A percentile compares a stretch with the other conserved stretches of the same genome.
These are phyloP conservation scores for Baorangia bicolor DNA, from an alignment of 768 basidiomycete genomes.

Conservation along the genomic window DNA sequence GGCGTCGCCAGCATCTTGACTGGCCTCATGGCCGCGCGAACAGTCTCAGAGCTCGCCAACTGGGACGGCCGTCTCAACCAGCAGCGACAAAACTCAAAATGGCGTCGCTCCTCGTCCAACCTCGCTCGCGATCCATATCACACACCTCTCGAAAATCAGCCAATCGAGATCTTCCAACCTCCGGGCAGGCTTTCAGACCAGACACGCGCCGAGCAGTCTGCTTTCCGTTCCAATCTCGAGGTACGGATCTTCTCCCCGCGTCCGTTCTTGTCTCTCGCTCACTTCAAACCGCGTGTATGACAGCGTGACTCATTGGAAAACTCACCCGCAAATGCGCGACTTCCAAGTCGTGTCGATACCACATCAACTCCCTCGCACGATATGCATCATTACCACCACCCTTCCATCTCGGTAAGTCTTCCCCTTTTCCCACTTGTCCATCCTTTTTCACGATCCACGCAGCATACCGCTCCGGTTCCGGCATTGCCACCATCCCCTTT, in stretches of 20 bases:
- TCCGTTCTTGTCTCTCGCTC: not conserved
- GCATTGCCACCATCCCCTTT: not conserved
- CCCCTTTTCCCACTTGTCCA: not conserved
- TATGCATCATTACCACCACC: constrained; percentile 2
- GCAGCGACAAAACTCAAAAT: constrained; percentile 4
- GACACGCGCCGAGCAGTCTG: constrained; percentile 9
- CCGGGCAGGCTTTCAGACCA: not conserved
- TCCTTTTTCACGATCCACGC: constrained; percentile 1
- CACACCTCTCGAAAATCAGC: not conserved
- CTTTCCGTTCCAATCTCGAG: constrained; percentile 4
- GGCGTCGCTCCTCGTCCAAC: constrained; percentile 11
- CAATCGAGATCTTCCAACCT: not conserved
- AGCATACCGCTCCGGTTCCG: constrained; percentile 5
- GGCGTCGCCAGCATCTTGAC: not conserved
- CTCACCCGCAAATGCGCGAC: constrained; percentile 1
- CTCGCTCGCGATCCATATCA: constrained; percentile 12
- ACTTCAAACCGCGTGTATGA: not conserved
- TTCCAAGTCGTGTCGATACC: constrained; percentile 8
- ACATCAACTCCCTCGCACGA: constrained; percentile 1
- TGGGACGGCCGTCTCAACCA: constrained; percentile 19
- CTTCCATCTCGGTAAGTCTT: constrained; percentile 15
- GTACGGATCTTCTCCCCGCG: constrained; percentile 6
- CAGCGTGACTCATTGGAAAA: constrained; percentile 16
- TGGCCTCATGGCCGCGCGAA: constrained; percentile 14
- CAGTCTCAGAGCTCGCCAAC: constrained; percentile 11